These are phyloP conservation scores for Blastobotrys capitulatus DNA, from an alignment of 1,139 yeast species.

Conservation along the genomic window DNA sequence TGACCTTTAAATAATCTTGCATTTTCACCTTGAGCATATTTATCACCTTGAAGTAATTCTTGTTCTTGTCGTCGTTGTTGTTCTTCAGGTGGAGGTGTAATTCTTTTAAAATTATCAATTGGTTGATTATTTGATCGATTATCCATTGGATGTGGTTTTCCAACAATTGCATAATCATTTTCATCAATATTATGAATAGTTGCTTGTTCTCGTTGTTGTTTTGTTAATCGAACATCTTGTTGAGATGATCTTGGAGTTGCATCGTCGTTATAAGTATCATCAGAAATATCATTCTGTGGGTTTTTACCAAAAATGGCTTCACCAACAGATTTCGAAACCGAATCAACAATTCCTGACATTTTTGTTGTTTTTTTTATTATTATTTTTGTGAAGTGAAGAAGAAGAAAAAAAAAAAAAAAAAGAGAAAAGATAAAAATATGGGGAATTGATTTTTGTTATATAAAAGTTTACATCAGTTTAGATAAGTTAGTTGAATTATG, in stretches of 20 bases:
- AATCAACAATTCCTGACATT: slow-evolving; percentile 16
- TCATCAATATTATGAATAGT: background rate
- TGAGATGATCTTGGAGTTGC: slow-evolving; percentile 6
- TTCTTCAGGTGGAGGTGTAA: background rate
- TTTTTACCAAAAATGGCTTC: slow-evolving; percentile 12
- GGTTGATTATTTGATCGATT: background rate
- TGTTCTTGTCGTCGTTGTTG: background rate
- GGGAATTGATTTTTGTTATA: background rate
- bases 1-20: background rate
- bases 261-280: background rate
- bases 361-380: background rate
- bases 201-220: background rate
- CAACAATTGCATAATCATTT: background rate
- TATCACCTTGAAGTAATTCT: background rate
- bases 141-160: background rate
- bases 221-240: background rate
- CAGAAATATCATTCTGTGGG: background rate
- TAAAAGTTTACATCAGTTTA: no score
- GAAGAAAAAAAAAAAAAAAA: background rate
- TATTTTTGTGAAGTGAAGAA: background rate
- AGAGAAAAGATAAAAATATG: background rate
- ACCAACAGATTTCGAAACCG: slow-evolving; percentile 15
- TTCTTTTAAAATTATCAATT: background rate
- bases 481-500: no score
- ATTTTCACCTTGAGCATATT: background rate